Conservation (phyloP, 129 eudicot species). For the Pittosporum tobira region DNA sequence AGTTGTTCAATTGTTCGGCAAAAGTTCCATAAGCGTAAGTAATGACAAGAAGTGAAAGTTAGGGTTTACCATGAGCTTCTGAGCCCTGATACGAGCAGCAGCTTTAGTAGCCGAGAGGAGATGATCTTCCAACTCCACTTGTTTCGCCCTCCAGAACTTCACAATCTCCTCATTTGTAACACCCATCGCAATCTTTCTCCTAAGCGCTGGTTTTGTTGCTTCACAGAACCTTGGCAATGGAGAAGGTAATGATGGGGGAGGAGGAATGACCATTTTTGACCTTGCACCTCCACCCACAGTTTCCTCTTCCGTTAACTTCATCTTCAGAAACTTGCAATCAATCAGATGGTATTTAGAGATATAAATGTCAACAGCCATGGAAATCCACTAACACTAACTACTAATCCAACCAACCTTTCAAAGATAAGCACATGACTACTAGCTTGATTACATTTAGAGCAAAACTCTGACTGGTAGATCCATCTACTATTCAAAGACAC, state of each 20-base stretch:
- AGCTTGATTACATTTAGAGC: too few species aligned
- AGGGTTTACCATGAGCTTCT: slow-evolving; percentile 26
- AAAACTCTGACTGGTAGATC: slow-evolving; percentile 1
- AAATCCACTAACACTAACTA: background rate
- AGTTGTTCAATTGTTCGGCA: too few species aligned
- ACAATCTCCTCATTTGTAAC: slow-evolving; percentile 34
- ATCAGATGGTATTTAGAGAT: background rate
- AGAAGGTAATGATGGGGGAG: slow-evolving; percentile 18
- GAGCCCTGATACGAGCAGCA: slow-evolving; percentile 41
- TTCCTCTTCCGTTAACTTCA: slow-evolving; percentile 15
- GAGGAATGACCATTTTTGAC: background rate
- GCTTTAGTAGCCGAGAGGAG: slow-evolving; percentile 41
- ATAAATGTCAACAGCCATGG: background rate
- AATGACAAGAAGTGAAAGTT: too few species aligned
- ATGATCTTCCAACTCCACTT: slow-evolving; percentile 36
- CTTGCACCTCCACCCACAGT: background rate
- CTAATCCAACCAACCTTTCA: slow-evolving; percentile 9
- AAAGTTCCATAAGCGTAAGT: too few species aligned
- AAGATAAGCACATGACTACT: slow-evolving; percentile 4
- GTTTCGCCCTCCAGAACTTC: slow-evolving; percentile 41
- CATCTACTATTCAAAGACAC: background rate
- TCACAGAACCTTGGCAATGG: slow-evolving; percentile 8
- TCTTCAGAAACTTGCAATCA: background rate
- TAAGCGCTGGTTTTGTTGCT: background rate
- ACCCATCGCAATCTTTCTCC: background rate